A percentile compares a stretch with the other conserved stretches of the same genome.
These are phyloP conservation scores for Funneliformis mosseae DNA, from an alignment of 192 early-diverging fungal species.

Conservation along the genomic window DNA sequence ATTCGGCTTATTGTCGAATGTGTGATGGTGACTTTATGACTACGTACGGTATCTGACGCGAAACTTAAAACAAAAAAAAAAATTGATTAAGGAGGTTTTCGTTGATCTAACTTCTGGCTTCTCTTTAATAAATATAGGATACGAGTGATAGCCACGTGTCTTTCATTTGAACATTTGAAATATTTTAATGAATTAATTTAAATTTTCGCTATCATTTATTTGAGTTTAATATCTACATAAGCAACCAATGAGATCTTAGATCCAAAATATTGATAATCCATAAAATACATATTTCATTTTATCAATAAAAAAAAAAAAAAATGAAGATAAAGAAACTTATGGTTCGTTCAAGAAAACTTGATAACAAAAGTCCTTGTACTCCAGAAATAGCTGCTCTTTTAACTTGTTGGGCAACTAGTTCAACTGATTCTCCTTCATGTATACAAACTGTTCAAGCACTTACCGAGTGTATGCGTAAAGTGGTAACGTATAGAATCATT, in stretches of 20 bases:
- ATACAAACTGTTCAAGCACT: conserved; percentile 51
- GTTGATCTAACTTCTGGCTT: too few relatives aligned
- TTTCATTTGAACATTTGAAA: too few relatives aligned
- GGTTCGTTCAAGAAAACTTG: conserved; percentile 58
- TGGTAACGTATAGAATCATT: conserved; percentile 43
- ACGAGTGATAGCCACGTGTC: too few relatives aligned
- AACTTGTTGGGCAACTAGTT: conserved; percentile 60
- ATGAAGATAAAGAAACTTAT: conserved; percentile 67
- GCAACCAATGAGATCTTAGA: too few relatives aligned
- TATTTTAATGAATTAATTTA: too few relatives aligned
- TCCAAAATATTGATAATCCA: too few relatives aligned
- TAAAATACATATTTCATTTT: neutral
- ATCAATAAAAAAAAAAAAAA: neutral
- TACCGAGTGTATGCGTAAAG: conserved; percentile 57
- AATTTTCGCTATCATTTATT: too few relatives aligned
- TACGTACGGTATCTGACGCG: conserved; percentile 35
- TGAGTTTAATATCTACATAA: too few relatives aligned
- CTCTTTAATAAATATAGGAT: too few relatives aligned
- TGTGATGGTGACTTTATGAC: conserved; percentile 33
- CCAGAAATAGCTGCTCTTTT: conserved; percentile 62
- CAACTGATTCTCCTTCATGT: conserved; percentile 58
- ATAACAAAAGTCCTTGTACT: conserved; percentile 56
- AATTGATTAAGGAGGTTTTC: too few relatives aligned
- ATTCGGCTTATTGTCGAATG: neutral
- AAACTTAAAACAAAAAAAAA: neutral